Evolutionary conservation across 345 rosid species (phyloP).

Genomic region (Reutealis trisperma): DNA sequence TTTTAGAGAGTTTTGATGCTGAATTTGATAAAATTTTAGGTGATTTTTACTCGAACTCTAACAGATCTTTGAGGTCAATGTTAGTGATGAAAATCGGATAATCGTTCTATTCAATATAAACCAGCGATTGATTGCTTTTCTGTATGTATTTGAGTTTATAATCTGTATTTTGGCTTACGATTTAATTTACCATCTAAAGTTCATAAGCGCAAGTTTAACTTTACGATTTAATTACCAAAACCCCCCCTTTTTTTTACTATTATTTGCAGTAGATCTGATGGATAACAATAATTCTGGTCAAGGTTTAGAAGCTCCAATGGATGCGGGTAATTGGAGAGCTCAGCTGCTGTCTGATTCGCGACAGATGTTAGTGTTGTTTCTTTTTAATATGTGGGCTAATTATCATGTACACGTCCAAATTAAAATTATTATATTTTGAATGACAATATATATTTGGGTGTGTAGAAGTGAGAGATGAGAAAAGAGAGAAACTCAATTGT

Average conservation of each 20-base stretch:
- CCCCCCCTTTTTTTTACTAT: too few relatives aligned
- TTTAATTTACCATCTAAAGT: too few relatives aligned
- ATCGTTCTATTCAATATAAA: background rate
- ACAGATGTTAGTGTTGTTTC: conserved; percentile 35
- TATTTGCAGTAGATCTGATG: background rate
- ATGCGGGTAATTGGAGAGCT: conserved; percentile 64
- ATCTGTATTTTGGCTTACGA: background rate
- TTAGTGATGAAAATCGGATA: background rate
- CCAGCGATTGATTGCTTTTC: background rate
- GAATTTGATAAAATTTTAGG: too few relatives aligned
- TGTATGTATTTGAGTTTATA: too few relatives aligned
- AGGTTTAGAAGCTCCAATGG: conserved; percentile 42
- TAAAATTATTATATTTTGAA: background rate
- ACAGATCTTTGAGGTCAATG: background rate
- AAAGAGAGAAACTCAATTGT: too few relatives aligned
- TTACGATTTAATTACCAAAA: too few relatives aligned
- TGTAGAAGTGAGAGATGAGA: too few relatives aligned
- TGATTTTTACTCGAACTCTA: too few relatives aligned
- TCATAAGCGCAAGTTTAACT: too few relatives aligned
- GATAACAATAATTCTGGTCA: conserved; percentile 16
- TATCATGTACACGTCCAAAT: background rate
- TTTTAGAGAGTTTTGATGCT: too few relatives aligned
- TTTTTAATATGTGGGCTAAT: background rate
- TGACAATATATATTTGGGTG: background rate
- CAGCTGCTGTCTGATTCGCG: conserved; percentile 49